Base-by-base conservation (phyloP, 1,284 basidiomycete species). In the Apiotrichum domesticum region DNA sequence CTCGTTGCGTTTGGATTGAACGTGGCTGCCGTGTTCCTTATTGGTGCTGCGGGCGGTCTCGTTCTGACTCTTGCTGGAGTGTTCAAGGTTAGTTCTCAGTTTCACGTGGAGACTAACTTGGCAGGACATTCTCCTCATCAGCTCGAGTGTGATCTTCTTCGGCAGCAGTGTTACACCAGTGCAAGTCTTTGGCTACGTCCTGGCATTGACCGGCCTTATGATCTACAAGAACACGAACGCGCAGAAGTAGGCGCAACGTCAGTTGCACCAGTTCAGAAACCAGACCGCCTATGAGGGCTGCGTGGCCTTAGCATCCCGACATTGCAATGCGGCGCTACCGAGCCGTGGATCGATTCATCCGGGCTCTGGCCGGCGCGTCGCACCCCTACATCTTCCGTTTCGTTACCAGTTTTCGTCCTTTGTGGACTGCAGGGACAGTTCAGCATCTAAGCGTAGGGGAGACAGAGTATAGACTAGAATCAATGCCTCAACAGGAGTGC, bases 61-160 rank as follows among this genome's bases (percentile, higher is more conserved):
- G 85, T 96, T 6, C 80, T 98, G 62, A 98, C 94, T 2, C 83
- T 98, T 9, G 91, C 94, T 3, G 94, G 95, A 45, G 93, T 98
- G 15, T 88, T 98, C 80, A 90, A 90, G 82, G 49, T 87, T 86
- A 32, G 49, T 66, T 61, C 4, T 29, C 32, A 3, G 21, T 15
- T 34, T 52, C 11, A 32, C 33, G 33, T 10, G 21, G 21, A 41
- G 29, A 10, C 32, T 29, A 49, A 34, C 55, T 13, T 47, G 15
- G 2, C 71, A 88, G 87, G 93, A 98, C 74, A 97, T 98, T 63
- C 81, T 98, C 8, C 85, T 98, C 61, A 92, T 98, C 76, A 81
- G 85, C 2, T 90, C 90, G 51, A 89, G 87, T 10, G 90, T 92
- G 50, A 74, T 90, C 56, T 79, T 97, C 63, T 92, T 94, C 66